phyloP scores from a whole-genome alignment of 495 filamentous ascomycete genomes.

The Usnea hakonensis region DNA sequence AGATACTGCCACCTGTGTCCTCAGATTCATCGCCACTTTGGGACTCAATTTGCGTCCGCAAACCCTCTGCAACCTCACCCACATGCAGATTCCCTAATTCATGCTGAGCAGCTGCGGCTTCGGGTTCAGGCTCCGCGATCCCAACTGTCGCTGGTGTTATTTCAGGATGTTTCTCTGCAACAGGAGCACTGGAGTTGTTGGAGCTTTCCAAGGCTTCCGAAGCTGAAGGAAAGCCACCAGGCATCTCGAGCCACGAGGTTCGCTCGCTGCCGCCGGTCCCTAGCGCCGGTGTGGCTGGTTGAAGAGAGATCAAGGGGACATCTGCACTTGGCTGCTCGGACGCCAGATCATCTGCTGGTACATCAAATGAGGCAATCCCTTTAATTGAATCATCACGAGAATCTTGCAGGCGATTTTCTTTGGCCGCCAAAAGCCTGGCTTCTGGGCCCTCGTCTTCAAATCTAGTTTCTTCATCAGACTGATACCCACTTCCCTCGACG shows the following conservation, averaged over 20 bases:
- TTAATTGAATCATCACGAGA: not conserved
- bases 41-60: constrained; percentile 26
- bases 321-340: constrained; percentile 2
- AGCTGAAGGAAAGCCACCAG: constrained; percentile 27
- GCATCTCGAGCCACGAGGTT: constrained; percentile 33
- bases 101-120: constrained; percentile 18
- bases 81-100: constrained; percentile 23
- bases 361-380: not conserved
- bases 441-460: constrained; percentile 10
- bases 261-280: constrained; percentile 25
- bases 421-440: not conserved
- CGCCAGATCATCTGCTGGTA: not conserved
- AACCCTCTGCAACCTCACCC: constrained; percentile 25
- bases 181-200: not conserved
- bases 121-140: constrained; percentile 33
- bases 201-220: constrained; percentile 7
- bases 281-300: constrained; percentile 40
- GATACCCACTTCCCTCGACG: constrained; percentile 51
- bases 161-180: constrained; percentile 16
- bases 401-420: not conserved
- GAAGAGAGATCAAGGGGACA: constrained; percentile 42
- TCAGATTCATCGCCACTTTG: constrained; percentile 36
- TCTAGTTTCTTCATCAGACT: constrained; percentile 34
- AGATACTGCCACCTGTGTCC: constrained; percentile 60
- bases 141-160: constrained; percentile 34